Evolutionary conservation across 495 filamentous ascomycete species (phyloP), one percentile per base, ranked within the genome.

Genomic region (Trichodelitschia bisporula): DNA sequence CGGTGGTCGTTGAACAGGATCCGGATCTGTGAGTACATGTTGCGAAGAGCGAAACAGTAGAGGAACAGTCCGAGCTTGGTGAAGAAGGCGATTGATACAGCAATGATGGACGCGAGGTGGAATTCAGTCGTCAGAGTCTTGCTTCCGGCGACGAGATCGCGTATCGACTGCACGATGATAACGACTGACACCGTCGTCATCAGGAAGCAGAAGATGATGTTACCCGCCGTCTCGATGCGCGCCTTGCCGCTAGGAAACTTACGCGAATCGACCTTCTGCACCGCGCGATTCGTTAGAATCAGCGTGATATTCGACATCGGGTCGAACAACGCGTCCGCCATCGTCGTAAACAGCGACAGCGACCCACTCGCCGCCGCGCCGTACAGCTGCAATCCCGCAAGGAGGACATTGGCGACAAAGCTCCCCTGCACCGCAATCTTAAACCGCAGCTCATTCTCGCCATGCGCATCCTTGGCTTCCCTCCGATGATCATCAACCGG

Each of bases 271-370:
- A 95, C 89, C 28, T 63, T 68, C 40, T 72, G 72, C 40, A 93
- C 73, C 33, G 89, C 84, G 33, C 83, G 76, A 51, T 84, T 74
- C 44, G 68, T 78, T 17, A 93, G 54, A 28, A 95, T 77, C 3
- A 97, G 61, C 0, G 77, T 84, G 21, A 92, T 42, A 51, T 93
- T 95, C 45, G 73, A 80, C 47, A 89, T 42, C 11, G 89, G 89
- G 48, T 97, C 86, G 55, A 97, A 97, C 39, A 97, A 62, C 15
- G 84, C 72, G 50, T 97, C 86, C 19, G 83, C 86, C 77, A 91
- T 91, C 30, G 89, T 97, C 4, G 86, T 92, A 59, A 95, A 92
- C 29, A 97, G 67, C 3, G 84, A 93, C 23, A 95, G 62, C 4
- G 80, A 92, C 14, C 71, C 67, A 2, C 80, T 90, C 1, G 77